Percentiles rank a stretch among this genome's conserved stretches.
phyloP scores from a whole-genome alignment of 208 protist genomes.

The Wallacemonas collosoma region DNA sequence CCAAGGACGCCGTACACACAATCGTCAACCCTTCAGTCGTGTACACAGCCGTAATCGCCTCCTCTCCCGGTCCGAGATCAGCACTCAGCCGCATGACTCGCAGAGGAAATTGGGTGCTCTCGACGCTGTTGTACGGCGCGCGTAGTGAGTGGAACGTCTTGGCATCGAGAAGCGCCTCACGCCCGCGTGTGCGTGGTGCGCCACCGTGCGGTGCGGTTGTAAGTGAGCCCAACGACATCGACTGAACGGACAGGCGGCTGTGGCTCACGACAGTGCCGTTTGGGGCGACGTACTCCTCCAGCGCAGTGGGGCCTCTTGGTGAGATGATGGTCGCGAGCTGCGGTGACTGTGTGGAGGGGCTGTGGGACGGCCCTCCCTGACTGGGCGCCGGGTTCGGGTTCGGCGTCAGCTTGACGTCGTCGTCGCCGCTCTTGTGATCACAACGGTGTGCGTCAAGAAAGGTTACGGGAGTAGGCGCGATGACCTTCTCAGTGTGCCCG shows the following conservation, averaged over 20 bases:
- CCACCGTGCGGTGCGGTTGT: not conserved
- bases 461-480: slow-evolving; percentile 37
- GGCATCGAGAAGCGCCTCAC: slow-evolving; percentile 40
- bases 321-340: not conserved
- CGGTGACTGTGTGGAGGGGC: not conserved
- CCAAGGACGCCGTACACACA: slow-evolving; percentile 29
- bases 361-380: not conserved
- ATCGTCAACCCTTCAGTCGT: slow-evolving; percentile 28
- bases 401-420: not conserved
- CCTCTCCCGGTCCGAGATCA: slow-evolving; percentile 29
- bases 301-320: not conserved
- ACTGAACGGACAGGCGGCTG: not conserved
- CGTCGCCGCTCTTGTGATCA: not conserved
- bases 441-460: slow-evolving; percentile 14
- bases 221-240: not conserved
- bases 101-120: slow-evolving; percentile 71
- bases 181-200: not conserved
- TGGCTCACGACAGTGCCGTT: not conserved
- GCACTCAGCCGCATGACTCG: slow-evolving; percentile 62
- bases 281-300: not conserved
- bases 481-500: slow-evolving; percentile 52
- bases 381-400: not conserved
- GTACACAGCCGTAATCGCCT: slow-evolving; percentile 32
- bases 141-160: slow-evolving; percentile 54
- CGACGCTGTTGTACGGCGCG: slow-evolving; percentile 61